Conservation (phyloP, 2,329 filamentous ascomycete genomes). For the Teratosphaeria zuluensis region DNA sequence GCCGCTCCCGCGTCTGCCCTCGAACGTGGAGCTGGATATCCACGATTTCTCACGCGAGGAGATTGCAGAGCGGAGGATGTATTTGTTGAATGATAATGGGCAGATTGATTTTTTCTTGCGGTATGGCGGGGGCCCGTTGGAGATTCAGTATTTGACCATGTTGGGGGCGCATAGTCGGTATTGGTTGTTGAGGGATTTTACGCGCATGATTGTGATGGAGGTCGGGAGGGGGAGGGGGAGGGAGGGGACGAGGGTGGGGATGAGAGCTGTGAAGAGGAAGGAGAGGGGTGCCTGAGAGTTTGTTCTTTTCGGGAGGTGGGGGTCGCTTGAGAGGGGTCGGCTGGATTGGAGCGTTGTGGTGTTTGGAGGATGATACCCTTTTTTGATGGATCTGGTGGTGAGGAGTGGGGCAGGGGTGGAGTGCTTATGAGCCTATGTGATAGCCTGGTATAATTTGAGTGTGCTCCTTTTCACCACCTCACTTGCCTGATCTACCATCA, state of each 20-base stretch:
- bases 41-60: constrained; percentile 92
- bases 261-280: constrained; percentile 46
- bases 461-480: too few relatives aligned
- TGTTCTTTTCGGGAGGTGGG: too few relatives aligned
- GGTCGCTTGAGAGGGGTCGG: neutral
- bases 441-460: too few relatives aligned
- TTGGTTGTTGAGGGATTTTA: constrained; percentile 79
- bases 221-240: constrained; percentile 66
- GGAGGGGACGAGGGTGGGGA: constrained; percentile 42
- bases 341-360: too few relatives aligned
- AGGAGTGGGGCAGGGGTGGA: too few relatives aligned
- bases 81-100: constrained; percentile 86
- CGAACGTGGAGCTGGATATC: constrained; percentile 76
- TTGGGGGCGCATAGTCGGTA: constrained; percentile 90
- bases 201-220: constrained; percentile 82
- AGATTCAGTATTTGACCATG: constrained; percentile 97
- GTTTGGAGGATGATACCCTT: too few relatives aligned
- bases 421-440: too few relatives aligned
- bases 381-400: too few relatives aligned
- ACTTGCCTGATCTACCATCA: too few relatives aligned
- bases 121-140: constrained; percentile 75
- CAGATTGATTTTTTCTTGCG: constrained; percentile 87
- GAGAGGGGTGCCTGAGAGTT: too few relatives aligned
- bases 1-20: constrained; percentile 31
- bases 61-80: constrained; percentile 79